Conservation (phyloP, 164 flowering plant species). For the Dillenia suffruticosa region DNA sequence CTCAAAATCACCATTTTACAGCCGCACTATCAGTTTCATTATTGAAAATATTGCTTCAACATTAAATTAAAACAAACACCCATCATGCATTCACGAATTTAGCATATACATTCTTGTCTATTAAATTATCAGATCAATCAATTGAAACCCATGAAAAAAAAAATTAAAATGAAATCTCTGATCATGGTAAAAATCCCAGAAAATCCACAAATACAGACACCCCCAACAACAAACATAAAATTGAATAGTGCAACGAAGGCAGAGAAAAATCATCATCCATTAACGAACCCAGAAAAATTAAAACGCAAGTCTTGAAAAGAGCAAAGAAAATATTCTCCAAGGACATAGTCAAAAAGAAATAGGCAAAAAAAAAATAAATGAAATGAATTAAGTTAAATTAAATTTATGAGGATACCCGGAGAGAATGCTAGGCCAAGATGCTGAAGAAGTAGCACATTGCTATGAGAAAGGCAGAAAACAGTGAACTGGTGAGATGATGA, state of each 20-base stretch:
- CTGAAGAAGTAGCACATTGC: slow-evolving; percentile 17
- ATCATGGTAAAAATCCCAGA: background rate
- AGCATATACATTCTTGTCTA: background rate
- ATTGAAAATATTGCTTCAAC: background rate
- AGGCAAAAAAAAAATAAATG: too few species aligned
- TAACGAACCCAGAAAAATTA: too few species aligned
- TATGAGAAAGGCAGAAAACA: slow-evolving; percentile 1
- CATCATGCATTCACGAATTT: background rate
- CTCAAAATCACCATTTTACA: background rate
- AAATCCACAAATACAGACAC: background rate
- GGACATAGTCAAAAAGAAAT: too few species aligned
- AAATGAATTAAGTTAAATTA: too few species aligned
- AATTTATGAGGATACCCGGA: slow-evolving; percentile 5
- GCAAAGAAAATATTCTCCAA: too few species aligned
- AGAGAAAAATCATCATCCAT: too few species aligned
- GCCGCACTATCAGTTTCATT: background rate
- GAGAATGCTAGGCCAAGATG: slow-evolving; percentile 17
- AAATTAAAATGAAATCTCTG: background rate
- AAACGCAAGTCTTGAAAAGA: too few species aligned
- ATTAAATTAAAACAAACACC: background rate
- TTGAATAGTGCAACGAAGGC: too few species aligned
- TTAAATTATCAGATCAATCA: background rate
- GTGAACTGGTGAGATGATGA: background rate
- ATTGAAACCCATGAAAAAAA: background rate
- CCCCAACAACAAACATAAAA: background rate